Evolutionary conservation across 345 rosid species (phyloP).

Genomic region (Gynandropsis gynandra): DNA sequence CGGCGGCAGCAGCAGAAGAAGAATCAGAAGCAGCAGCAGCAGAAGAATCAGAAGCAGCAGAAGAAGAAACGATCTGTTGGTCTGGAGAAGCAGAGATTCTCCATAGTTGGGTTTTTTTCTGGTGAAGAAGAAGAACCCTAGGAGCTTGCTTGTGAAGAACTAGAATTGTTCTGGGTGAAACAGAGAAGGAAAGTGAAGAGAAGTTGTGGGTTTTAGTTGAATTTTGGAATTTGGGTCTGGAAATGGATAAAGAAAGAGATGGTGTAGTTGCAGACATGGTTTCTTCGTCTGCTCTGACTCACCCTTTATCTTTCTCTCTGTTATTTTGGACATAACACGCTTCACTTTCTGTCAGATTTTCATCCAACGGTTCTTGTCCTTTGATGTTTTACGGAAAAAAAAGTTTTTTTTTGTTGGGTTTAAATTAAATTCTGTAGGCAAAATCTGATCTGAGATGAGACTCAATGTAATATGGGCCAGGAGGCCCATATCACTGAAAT

Average conservation of each 20-base stretch:
- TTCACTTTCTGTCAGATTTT: not conserved
- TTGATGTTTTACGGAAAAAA: too few relatives aligned
- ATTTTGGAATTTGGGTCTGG: constrained; percentile 28
- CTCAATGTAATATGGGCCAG: too few relatives aligned
- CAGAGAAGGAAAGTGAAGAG: constrained; percentile 21
- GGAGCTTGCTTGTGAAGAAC: constrained; percentile 18
- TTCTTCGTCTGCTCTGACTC: constrained; percentile 9
- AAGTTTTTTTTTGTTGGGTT: too few relatives aligned
- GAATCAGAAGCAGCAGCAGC: constrained; percentile 2
- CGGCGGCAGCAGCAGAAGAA: too few relatives aligned
- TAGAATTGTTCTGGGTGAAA: constrained; percentile 17
- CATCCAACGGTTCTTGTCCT: constrained; percentile 14
- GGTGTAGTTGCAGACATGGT: constrained; percentile 22
- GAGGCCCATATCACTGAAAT: too few relatives aligned
- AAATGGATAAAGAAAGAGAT: constrained; percentile 27
- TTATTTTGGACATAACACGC: constrained; percentile 15
- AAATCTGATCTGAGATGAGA: too few relatives aligned
- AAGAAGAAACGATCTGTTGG: constrained; percentile 32
- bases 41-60: constrained; percentile 21
- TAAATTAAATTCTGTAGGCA: too few relatives aligned
- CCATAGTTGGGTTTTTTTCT: constrained; percentile 27
- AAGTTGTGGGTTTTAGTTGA: constrained; percentile 18
- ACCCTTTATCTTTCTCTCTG: constrained; percentile 15
- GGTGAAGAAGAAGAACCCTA: constrained; percentile 16
- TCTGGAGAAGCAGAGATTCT: constrained; percentile 41